These are phyloP conservation scores for Penicillium verhagenii DNA, from an alignment of 495 filamentous ascomycete species.

Conservation along the genomic window DNA sequence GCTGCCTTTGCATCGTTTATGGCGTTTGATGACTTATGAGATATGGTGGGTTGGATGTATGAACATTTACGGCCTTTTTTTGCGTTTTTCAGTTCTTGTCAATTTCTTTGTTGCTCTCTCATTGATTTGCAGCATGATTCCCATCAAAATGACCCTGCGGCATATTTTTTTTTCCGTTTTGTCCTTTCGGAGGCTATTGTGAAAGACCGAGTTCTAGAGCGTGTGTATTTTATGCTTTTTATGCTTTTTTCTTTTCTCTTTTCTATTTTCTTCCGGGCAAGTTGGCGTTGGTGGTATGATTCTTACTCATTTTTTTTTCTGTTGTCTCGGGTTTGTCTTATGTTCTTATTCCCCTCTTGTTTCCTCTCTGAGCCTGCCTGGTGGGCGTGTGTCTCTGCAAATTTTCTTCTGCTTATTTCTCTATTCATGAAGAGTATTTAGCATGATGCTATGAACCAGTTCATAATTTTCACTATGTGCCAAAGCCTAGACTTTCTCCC, in stretches of 20 bases:
- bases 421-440: conserved; percentile 3
- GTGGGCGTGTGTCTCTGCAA: conserved; percentile 11
- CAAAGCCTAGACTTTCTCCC: not conserved
- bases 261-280: too few relatives aligned
- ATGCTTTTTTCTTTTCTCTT: not conserved
- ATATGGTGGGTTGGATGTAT: conserved; percentile 48
- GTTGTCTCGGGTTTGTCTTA: conserved; percentile 5
- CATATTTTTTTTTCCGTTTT: conserved; percentile 30
- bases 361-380: conserved; percentile 10
- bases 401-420: too few relatives aligned
- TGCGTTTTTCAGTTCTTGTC: conserved; percentile 31
- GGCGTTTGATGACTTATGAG: conserved; percentile 45
- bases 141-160: conserved; percentile 30
- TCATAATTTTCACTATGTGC: conserved; percentile 14
- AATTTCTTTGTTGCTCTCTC: conserved; percentile 21
- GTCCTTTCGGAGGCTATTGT: conserved; percentile 34
- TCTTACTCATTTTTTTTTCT: too few relatives aligned
- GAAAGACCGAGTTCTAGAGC: conserved; percentile 44
- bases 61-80: conserved; percentile 40
- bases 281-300: conserved; percentile 31
- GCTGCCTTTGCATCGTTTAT: conserved; percentile 35
- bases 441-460: conserved; percentile 9
- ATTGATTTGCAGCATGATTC: conserved; percentile 8
- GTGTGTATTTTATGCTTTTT: conserved; percentile 46
- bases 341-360: conserved; percentile 19